phyloP scores from a whole-genome alignment of 768 basidiomycete species.

The Pilatotrama ljubarskyi region DNA sequence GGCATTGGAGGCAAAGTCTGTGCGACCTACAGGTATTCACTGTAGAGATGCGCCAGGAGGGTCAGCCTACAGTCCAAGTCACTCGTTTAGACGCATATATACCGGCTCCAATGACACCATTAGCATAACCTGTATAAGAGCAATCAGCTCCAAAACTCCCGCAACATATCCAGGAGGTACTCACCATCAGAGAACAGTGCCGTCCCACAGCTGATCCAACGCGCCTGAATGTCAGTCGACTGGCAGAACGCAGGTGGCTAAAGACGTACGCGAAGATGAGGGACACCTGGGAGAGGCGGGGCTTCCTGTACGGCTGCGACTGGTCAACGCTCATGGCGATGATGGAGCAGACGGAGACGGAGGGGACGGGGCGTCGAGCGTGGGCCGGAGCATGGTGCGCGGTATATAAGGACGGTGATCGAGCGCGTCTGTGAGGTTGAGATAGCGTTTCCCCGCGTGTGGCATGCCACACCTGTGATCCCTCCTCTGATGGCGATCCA shows the following conservation, averaged over 20 bases:
- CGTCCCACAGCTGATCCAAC: conserved; percentile 67
- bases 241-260: neutral
- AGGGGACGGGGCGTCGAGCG: conserved; percentile 4
- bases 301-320: conserved; percentile 11
- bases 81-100: conserved; percentile 30
- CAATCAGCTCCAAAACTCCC: neutral
- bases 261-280: conserved; percentile 79
- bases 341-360: neutral
- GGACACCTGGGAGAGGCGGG: conserved; percentile 55
- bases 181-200: conserved; percentile 86
- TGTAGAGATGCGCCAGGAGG: conserved; percentile 26
- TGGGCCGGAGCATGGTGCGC: neutral
- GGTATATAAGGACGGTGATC: conserved; percentile 12
- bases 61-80: neutral
- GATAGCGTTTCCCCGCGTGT: conserved; percentile 11
- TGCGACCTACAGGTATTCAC: conserved; percentile 73
- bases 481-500: conserved; percentile 11
- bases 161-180: neutral
- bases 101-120: conserved; percentile 78
- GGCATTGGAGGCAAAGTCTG: conserved; percentile 27
- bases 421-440: neutral
- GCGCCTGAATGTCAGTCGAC: neutral
- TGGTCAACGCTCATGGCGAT: conserved; percentile 12
- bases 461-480: conserved; percentile 12
- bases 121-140: conserved; percentile 65